Conservation (phyloP, 805 yeast genomes). For the Saccharomycopsis amapae region DNA sequence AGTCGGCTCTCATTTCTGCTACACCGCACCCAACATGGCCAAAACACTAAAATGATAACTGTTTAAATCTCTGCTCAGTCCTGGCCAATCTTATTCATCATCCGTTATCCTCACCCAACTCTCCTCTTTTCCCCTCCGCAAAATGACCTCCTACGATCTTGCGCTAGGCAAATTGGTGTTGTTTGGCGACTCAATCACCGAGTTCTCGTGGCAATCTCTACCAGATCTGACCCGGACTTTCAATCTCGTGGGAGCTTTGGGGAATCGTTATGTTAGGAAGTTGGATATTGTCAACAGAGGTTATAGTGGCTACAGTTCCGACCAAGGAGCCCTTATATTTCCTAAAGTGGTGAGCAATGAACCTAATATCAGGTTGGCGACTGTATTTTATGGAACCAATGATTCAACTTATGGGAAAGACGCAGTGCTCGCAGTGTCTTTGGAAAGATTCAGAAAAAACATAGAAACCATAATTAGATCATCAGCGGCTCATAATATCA, state of each 20-base stretch:
- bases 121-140: no score
- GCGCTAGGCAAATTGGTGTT: constrained; percentile 40
- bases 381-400: constrained; percentile 75
- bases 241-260: constrained; percentile 44
- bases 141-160: no score
- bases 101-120: no score
- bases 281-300: constrained; percentile 71
- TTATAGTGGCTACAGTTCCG: constrained; percentile 65
- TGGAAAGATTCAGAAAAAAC: constrained; percentile 44
- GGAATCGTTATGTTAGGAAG: constrained; percentile 45
- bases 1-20: no score
- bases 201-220: constrained; percentile 38
- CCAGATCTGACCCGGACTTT: constrained; percentile 30
- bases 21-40: no score
- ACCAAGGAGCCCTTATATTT: constrained; percentile 46
- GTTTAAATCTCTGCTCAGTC: no score
- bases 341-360: constrained; percentile 43
- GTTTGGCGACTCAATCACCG: constrained; percentile 69
- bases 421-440: constrained; percentile 40
- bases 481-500: constrained; percentile 37
- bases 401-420: constrained; percentile 46
- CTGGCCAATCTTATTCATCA: no score
- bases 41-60: no score
- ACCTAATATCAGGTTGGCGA: constrained; percentile 35
- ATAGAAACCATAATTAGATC: constrained; percentile 35